Conservation (phyloP, 768 basidiomycete species). For the Leccinum ochraceum region DNA sequence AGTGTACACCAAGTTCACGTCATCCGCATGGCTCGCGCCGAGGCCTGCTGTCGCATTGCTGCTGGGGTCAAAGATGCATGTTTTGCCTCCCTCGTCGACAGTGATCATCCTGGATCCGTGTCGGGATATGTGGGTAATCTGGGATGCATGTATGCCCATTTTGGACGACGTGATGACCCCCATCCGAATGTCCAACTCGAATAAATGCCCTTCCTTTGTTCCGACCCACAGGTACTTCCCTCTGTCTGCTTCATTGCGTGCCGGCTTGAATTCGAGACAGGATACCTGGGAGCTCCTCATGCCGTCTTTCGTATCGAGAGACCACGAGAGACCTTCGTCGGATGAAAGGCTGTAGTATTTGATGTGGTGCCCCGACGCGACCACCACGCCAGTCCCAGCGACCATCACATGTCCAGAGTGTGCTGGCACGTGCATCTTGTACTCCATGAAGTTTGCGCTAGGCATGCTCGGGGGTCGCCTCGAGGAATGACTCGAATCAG, state of each 20-base stretch:
- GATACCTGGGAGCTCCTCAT: slow-evolving; percentile 72
- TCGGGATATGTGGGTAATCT: slow-evolving; percentile 76
- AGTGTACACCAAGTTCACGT: slow-evolving; percentile 48
- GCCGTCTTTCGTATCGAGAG: slow-evolving; percentile 63
- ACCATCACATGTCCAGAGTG: slow-evolving; percentile 55
- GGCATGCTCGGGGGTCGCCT: slow-evolving; percentile 45
- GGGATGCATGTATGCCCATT: slow-evolving; percentile 59
- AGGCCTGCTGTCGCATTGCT: slow-evolving; percentile 13
- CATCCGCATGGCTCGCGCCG: slow-evolving; percentile 33
- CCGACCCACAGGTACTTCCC: slow-evolving; percentile 82
- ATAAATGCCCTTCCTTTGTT: slow-evolving; percentile 85
- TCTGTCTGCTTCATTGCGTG: slow-evolving; percentile 42
- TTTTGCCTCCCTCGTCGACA: slow-evolving; percentile 85
- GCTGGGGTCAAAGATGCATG: slow-evolving; percentile 66
- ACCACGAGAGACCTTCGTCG: slow-evolving; percentile 46
- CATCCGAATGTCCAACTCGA: slow-evolving; percentile 75
- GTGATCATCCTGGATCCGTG: slow-evolving; percentile 70
- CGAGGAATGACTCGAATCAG: slow-evolving; percentile 69
- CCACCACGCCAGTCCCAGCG: slow-evolving; percentile 58
- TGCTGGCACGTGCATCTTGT: slow-evolving; percentile 54
- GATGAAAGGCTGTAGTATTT: slow-evolving; percentile 61
- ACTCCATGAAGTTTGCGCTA: slow-evolving; percentile 39
- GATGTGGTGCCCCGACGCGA: slow-evolving; percentile 58
- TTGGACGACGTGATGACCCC: slow-evolving; percentile 59
- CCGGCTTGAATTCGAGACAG: slow-evolving; percentile 75